Base-by-base conservation (phyloP, 345 rosid species). In the Eucalyptus guilfoylei region DNA sequence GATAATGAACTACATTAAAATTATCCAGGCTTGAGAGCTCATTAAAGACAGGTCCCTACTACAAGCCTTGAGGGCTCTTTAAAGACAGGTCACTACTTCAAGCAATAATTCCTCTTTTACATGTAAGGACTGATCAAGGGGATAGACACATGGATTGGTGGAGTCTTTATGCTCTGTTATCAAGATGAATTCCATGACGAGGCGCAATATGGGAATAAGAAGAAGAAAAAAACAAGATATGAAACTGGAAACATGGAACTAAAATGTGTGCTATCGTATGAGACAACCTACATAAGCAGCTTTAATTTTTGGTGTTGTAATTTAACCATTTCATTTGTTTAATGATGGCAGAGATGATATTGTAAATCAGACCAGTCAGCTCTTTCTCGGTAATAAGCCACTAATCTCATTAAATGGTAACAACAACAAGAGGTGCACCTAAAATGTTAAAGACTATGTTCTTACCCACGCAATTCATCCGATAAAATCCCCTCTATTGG, bases 401-500 rank as follows among this genome's bases (percentile, higher is more conserved):
- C 37, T n/a, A 64, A 64, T n/a, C 72, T 64, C 37, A 14, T n/a
- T 64, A 9, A 30, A 64, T 14, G 9, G 76, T 64, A 64, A n/a
- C 37, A 64, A n/a, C 76, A n/a, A n/a, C 17, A 13, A 64, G 76
- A 64, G 76, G 37, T n/a, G 37, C 19, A 64, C 76, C 19, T n/a
- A 64, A 64, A 64, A 64, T 64, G 76, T 26, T 28, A 62, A 72
- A 86, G 80, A 87, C 67, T 32, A 40, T 49, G 54, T 85, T 87
- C 95, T 94, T 94, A 97, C 99, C 88, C 91, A 87, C 85, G 94
- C 88, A 85, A 90, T 93, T 93, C 92, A 96, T 49, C 91, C 62
- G 98, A 87, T 92, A 96, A 90, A 89, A 95, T 83, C 93, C 95
- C 96, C 87, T 97, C 97, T 85, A 98, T 96, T 58, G 99, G 99